phyloP scores from a whole-genome alignment of 192 early-diverging fungal genomes.

The Endogone sp. region DNA sequence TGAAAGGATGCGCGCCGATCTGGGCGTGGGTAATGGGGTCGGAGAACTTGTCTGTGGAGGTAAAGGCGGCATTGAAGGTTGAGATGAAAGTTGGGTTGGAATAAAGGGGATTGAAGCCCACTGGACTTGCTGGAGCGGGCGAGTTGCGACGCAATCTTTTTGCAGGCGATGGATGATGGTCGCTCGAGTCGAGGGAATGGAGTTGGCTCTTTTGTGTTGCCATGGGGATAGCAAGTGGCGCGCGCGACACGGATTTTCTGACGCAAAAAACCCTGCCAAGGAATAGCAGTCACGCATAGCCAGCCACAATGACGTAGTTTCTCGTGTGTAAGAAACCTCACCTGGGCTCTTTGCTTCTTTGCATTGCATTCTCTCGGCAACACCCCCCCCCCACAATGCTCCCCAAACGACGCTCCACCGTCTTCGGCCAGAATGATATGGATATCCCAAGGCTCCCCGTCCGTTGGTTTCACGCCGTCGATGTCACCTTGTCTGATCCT shows the following conservation, averaged over 20 bases:
- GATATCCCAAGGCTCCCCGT: neutral
- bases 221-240: neutral
- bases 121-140: neutral
- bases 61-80: constrained; percentile 31
- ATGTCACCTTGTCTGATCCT: constrained; percentile 27
- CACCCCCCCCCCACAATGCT: too few relatives aligned
- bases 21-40: constrained; percentile 20
- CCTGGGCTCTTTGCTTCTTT: too few relatives aligned
- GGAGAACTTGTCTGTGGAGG: constrained; percentile 16
- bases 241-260: too few relatives aligned
- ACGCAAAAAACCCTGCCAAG: too few relatives aligned
- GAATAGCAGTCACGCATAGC: neutral
- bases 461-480: constrained; percentile 47
- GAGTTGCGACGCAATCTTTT: neutral
- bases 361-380: too few relatives aligned
- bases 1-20: constrained; percentile 25
- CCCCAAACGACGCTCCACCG: neutral
- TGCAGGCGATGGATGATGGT: neutral
- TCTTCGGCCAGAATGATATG: neutral
- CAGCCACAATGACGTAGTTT: neutral
- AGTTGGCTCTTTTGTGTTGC: neutral
- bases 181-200: neutral
- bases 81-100: constrained; percentile 22
- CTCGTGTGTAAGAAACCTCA: too few relatives aligned
- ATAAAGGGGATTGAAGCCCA: constrained; percentile 27